These are phyloP conservation scores for Saturnispora halmiae DNA, from an alignment of 805 yeast species.

Conservation along the genomic window DNA sequence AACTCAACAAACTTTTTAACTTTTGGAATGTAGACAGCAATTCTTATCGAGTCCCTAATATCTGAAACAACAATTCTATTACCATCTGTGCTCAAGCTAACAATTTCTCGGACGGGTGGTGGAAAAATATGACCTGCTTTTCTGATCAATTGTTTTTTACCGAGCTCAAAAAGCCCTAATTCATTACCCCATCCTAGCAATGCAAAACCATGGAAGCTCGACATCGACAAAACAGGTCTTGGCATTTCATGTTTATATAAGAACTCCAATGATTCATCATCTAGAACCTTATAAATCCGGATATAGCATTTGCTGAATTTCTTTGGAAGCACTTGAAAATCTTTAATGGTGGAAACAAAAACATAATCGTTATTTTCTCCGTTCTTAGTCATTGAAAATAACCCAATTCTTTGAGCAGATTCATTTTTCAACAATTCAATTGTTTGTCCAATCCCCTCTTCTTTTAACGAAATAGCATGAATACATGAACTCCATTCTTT, in stretches of 20 bases:
- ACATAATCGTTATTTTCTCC: constrained; percentile 30
- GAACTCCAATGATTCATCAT: constrained; percentile 34
- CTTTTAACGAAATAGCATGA: constrained; percentile 36
- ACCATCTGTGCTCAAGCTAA: constrained; percentile 46
- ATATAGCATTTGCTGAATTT: constrained; percentile 24
- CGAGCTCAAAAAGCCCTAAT: constrained; percentile 60
- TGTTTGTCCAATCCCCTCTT: constrained; percentile 31
- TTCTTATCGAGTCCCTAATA: constrained; percentile 52
- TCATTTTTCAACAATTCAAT: constrained; percentile 36
- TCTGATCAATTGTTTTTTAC: constrained; percentile 67
- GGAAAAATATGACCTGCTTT: constrained; percentile 45
- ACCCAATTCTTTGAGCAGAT: constrained; percentile 34
- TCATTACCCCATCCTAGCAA: constrained; percentile 47
- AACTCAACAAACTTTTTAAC: constrained; percentile 49
- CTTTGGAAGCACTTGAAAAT: constrained; percentile 27
- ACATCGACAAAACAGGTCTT: constrained; percentile 38
- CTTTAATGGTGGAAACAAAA: constrained; percentile 36
- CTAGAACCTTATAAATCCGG: constrained; percentile 30
- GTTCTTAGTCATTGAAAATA: constrained; percentile 25
- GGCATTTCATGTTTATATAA: constrained; percentile 56
- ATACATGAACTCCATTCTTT: constrained; percentile 44
- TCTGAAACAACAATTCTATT: constrained; percentile 65
- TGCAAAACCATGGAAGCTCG: constrained; percentile 48
- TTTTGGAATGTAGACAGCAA: constrained; percentile 41
- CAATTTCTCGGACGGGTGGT: constrained; percentile 34